These are phyloP conservation scores for Colletotrichum abscissum DNA, from an alignment of 2,329 filamentous ascomycete species.

Conservation along the genomic window DNA sequence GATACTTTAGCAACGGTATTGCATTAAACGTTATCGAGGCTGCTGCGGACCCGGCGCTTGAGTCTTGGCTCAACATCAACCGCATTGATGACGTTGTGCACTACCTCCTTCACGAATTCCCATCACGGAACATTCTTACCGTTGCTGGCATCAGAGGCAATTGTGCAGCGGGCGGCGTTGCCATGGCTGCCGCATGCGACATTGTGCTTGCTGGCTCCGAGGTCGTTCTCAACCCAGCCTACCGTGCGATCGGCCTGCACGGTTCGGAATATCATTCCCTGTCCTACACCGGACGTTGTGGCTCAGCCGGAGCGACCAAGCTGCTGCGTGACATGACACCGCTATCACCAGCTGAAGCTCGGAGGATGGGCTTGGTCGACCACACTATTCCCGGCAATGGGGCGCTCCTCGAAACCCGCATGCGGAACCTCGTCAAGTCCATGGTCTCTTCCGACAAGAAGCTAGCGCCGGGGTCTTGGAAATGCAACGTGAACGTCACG, in stretches of 20 bases:
- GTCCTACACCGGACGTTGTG: slow-evolving; percentile 51
- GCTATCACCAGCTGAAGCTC: slow-evolving; percentile 50
- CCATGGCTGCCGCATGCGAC: slow-evolving; percentile 51
- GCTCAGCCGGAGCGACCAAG: slow-evolving; percentile 42
- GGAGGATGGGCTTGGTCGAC: slow-evolving; percentile 50
- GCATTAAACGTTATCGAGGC: slow-evolving; percentile 56
- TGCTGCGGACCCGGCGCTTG: slow-evolving; percentile 47
- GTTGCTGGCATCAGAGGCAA: slow-evolving; percentile 53
- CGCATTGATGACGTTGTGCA: slow-evolving; percentile 54
- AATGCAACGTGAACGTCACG: slow-evolving; percentile 47
- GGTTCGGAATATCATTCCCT: slow-evolving; percentile 56
- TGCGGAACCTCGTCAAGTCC: slow-evolving; percentile 47
- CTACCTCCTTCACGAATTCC: slow-evolving; percentile 50
- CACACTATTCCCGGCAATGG: slow-evolving; percentile 49
- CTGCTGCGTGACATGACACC: slow-evolving; percentile 51
- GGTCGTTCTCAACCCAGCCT: slow-evolving; percentile 55
- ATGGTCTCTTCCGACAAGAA: slow-evolving; percentile 40
- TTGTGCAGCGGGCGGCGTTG: slow-evolving; percentile 55
- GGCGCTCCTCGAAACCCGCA: slow-evolving; percentile 45
- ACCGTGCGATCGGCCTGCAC: slow-evolving; percentile 48
- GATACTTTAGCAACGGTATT: slow-evolving; percentile 57
- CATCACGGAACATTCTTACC: slow-evolving; percentile 47
- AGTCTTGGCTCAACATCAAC: slow-evolving; percentile 57
- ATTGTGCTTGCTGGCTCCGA: slow-evolving; percentile 49
- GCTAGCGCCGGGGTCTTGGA: slow-evolving; percentile 44